Percentiles rank a stretch among this genome's conserved stretches.
Evolutionary conservation across 345 rosid genomes (phyloP).

Genomic region (Acer yangbiense): DNA sequence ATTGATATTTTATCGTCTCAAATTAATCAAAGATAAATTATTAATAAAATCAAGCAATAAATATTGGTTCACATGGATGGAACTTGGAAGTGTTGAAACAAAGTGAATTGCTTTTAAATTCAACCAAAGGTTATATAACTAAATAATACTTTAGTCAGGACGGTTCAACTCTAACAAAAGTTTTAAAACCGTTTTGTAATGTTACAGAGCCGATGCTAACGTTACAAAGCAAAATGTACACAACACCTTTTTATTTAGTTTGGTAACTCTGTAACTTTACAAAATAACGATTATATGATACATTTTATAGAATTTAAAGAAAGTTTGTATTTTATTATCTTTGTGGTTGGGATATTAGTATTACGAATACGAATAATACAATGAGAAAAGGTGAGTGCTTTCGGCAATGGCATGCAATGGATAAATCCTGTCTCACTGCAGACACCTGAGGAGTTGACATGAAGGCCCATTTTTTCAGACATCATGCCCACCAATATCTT

Average conservation of each 20-base stretch:
- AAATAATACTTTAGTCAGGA: no score
- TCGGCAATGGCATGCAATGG: neutral
- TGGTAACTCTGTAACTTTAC: no score
- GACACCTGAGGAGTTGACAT: slow-evolving; percentile 16
- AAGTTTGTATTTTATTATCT: neutral
- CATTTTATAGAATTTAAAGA: no score
- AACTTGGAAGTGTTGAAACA: neutral
- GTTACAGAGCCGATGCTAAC: no score
- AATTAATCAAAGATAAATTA: no score
- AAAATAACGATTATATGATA: no score
- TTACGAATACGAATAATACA: neutral
- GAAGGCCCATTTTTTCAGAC: slow-evolving; percentile 9
- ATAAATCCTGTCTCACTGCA: neutral
- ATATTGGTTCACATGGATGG: neutral
- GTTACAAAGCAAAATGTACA: no score
- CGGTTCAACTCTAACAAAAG: no score
- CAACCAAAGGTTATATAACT: no score
- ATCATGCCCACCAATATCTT: neutral
- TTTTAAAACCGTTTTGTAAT: no score
- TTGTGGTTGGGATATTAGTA: neutral
- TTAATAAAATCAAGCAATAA: neutral
- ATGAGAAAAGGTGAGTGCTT: neutral
- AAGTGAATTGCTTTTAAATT: neutral
- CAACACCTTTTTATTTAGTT: no score
- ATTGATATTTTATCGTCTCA: no score